A percentile compares a stretch with the other conserved stretches of the same genome.
Conservation (phyloP, 2,329 filamentous ascomycete species). For the Fusarium tuaranense region DNA sequence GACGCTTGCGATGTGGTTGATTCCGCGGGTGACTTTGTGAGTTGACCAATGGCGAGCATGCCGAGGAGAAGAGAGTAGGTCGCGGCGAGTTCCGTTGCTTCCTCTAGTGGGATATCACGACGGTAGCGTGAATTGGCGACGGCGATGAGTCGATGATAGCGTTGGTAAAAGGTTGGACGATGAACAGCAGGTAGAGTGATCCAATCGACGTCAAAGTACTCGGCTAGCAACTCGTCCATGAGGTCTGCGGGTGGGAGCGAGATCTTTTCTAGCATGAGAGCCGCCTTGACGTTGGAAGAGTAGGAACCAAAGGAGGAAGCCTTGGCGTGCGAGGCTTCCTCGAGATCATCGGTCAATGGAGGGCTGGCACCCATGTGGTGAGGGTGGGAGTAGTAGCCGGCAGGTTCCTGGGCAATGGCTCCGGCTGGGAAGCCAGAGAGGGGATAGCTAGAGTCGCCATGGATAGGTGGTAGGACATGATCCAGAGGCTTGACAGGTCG, state of each 20-base stretch:
- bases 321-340: conserved; percentile 35
- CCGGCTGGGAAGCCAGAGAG: conserved; percentile 26
- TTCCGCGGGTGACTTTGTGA: conserved; percentile 26
- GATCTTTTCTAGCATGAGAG: conserved; percentile 45
- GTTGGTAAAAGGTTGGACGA: conserved; percentile 38
- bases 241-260: conserved; percentile 38
- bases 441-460: conserved; percentile 30
- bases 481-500: conserved; percentile 28
- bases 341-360: conserved; percentile 44
- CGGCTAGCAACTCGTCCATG: conserved; percentile 42
- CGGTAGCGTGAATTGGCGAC: conserved; percentile 45
- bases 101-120: conserved; percentile 42
- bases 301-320: conserved; percentile 44
- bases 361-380: conserved; percentile 41
- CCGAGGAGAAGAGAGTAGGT: conserved; percentile 41
- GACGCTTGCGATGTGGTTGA: conserved; percentile 10
- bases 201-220: conserved; percentile 44
- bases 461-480: conserved; percentile 37
- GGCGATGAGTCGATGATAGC: conserved; percentile 44
- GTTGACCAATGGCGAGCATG: conserved; percentile 43
- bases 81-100: conserved; percentile 42
- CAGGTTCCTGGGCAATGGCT: conserved; percentile 31
- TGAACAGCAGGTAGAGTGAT: conserved; percentile 41
- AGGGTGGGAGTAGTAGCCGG: conserved; percentile 31
- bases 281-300: conserved; percentile 43